A percentile compares a stretch with the other conserved stretches of the same genome.
phyloP scores from a whole-genome alignment of 768 basidiomycete genomes.

The Tricholoma sp. region DNA sequence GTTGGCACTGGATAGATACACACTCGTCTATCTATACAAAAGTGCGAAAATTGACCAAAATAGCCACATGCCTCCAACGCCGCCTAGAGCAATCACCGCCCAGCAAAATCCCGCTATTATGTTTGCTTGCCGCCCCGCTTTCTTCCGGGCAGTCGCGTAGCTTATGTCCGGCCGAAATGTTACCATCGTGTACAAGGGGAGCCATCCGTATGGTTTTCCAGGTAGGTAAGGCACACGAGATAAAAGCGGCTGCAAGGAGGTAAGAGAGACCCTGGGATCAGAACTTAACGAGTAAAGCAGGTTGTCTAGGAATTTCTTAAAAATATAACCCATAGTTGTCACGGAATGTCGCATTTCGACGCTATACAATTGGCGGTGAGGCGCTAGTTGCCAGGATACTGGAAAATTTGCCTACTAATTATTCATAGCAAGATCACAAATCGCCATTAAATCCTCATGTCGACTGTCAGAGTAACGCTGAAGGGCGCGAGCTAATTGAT shows the following conservation, averaged over 20 bases:
- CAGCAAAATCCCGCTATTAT: constrained; percentile 51
- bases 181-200: constrained; percentile 95
- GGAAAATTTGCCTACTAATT: constrained; percentile 75
- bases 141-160: constrained; percentile 75
- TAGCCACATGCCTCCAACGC: constrained; percentile 39
- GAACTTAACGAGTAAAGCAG: constrained; percentile 60
- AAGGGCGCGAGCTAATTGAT: constrained; percentile 60
- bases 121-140: constrained; percentile 63
- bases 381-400: constrained; percentile 4
- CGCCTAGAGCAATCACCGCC: constrained; percentile 40
- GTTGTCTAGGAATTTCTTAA: constrained; percentile 79
- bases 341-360: constrained; percentile 94
- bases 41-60: constrained; percentile 27
- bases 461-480: constrained; percentile 75
- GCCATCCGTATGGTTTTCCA: constrained; percentile 68
- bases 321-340: constrained; percentile 70
- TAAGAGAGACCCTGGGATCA: constrained; percentile 39
- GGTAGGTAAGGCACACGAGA: constrained; percentile 55
- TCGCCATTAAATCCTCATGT: constrained; percentile 86
- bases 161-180: constrained; percentile 95
- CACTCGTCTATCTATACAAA: constrained; percentile 9
- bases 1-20: constrained; percentile 12
- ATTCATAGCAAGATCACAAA: constrained; percentile 88
- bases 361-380: constrained; percentile 37
- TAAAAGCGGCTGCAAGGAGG: constrained; percentile 41